A percentile compares a stretch with the other conserved stretches of the same genome.
phyloP scores from a whole-genome alignment of 2,329 filamentous ascomycete genomes.

The Stagonosporopsis cucurbitacearum region DNA sequence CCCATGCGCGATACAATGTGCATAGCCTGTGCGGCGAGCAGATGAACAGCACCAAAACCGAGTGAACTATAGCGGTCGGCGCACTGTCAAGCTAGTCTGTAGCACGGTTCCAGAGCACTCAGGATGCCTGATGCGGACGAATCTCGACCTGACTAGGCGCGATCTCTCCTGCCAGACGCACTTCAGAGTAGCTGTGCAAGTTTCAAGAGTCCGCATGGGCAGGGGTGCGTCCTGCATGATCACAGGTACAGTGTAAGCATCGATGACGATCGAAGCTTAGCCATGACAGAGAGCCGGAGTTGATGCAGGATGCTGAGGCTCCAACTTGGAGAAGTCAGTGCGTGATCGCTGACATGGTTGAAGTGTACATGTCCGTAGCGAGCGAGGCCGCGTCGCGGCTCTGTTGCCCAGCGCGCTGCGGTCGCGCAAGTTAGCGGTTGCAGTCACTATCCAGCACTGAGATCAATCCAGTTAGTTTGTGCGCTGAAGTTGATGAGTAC shows the following conservation, averaged over 20 bases:
- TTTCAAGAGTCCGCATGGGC: conserved; percentile 37
- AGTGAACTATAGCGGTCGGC: conserved; percentile 21
- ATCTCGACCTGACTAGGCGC: conserved; percentile 20
- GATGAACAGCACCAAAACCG: conserved; percentile 13
- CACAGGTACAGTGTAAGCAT: conserved; percentile 26
- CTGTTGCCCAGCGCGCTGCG: not conserved
- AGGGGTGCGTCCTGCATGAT: conserved; percentile 40
- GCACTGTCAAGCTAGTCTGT: conserved; percentile 16
- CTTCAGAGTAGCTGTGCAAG: conserved; percentile 32
- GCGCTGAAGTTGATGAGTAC: not conserved
- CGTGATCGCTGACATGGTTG: conserved; percentile 28
- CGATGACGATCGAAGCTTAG: conserved; percentile 18
- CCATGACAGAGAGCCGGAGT: conserved; percentile 20
- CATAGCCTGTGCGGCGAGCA: conserved; percentile 27
- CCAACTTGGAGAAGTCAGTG: conserved; percentile 29
- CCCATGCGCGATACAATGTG: conserved; percentile 26
- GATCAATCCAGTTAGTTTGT: too few species aligned
- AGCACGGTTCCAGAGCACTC: conserved; percentile 27
- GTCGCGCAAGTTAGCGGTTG: not conserved
- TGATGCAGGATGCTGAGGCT: conserved; percentile 29
- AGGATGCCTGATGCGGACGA: conserved; percentile 20
- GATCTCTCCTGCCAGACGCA: conserved; percentile 27
- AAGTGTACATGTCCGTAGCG: conserved; percentile 18
- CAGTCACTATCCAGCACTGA: not conserved
- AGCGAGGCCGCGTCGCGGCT: not conserved